Evolutionary conservation across 1,284 basidiomycete species (phyloP).

Genomic region (Chiua sp.): DNA sequence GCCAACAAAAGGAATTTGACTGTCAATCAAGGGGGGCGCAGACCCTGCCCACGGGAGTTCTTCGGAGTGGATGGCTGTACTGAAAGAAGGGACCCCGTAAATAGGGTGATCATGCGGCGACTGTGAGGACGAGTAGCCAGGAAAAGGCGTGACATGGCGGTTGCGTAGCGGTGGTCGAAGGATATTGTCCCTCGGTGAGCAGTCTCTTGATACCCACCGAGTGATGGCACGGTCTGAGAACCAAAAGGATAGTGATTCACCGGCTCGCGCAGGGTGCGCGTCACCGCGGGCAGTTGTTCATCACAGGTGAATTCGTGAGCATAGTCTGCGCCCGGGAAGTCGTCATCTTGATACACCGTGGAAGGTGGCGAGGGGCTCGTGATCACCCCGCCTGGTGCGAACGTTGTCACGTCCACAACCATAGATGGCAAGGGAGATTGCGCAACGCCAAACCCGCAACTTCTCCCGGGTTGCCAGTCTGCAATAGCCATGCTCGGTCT

Average conservation of each 20-base stretch:
- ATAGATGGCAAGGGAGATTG: constrained; percentile 20
- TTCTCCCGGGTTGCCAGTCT: constrained; percentile 18
- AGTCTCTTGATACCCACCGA: constrained; percentile 21
- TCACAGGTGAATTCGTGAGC: constrained; percentile 18
- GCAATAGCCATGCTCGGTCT: constrained; percentile 18
- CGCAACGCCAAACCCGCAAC: constrained; percentile 10
- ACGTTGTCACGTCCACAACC: constrained; percentile 17
- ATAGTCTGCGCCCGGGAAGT: constrained; percentile 21
- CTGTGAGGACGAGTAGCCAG: constrained; percentile 38
- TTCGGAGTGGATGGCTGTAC: constrained; percentile 27
- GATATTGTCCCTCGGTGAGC: constrained; percentile 22
- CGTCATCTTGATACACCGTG: constrained; percentile 33
- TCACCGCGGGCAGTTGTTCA: constrained; percentile 23
- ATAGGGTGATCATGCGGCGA: constrained; percentile 35
- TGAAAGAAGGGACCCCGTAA: constrained; percentile 27
- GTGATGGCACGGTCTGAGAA: constrained; percentile 26
- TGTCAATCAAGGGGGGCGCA: constrained; percentile 37
- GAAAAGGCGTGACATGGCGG: constrained; percentile 36
- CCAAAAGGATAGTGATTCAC: constrained; percentile 21
- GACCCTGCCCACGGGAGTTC: constrained; percentile 35
- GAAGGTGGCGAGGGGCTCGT: constrained; percentile 29
- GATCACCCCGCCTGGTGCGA: constrained; percentile 19
- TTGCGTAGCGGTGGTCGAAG: constrained; percentile 32
- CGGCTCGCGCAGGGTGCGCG: constrained; percentile 17
- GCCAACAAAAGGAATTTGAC: constrained; percentile 31